Conservation (phyloP, 1,284 basidiomycete species). For the Schizophyllum amplum region DNA sequence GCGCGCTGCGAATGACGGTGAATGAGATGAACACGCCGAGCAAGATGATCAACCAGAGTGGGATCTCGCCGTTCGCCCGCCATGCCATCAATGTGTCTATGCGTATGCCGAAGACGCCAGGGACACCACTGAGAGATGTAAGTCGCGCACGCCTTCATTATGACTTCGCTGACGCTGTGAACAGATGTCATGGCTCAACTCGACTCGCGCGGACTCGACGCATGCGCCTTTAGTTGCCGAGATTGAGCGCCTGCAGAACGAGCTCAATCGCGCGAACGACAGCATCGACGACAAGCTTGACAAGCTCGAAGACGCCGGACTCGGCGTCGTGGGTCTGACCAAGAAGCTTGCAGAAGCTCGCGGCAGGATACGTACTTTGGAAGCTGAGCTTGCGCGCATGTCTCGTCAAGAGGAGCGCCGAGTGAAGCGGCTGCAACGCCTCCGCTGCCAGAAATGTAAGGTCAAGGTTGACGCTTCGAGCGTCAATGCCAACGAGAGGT, state of each 20-base stretch:
- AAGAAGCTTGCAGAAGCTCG: constrained; percentile 66
- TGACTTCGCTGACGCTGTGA: constrained; percentile 6
- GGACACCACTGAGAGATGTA: constrained; percentile 70
- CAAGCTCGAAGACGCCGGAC: constrained; percentile 69
- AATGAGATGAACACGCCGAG: constrained; percentile 47
- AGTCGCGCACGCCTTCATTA: constrained; percentile 17
- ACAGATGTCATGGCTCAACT: constrained; percentile 68
- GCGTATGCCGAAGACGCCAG: constrained; percentile 65
- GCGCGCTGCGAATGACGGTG: constrained; percentile 40
- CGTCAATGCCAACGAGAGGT: constrained; percentile 57
- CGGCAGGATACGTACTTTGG: constrained; percentile 42
- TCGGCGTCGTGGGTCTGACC: constrained; percentile 60
- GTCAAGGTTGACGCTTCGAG: constrained; percentile 47
- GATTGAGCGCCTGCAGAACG: constrained; percentile 56
- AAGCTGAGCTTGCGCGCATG: constrained; percentile 60
- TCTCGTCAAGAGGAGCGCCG: constrained; percentile 58
- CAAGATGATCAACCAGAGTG: constrained; percentile 41
- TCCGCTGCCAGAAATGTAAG: constrained; percentile 57
- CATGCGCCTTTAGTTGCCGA: constrained; percentile 53
- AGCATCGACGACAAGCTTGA: constrained; percentile 81
- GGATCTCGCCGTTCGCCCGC: constrained; percentile 64
- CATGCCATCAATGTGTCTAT: constrained; percentile 62
- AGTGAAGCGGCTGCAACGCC: constrained; percentile 45
- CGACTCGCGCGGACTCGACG: constrained; percentile 43
- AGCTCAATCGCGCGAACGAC: constrained; percentile 71